phyloP scores from a whole-genome alignment of 164 flowering plant species.

The Pachysandra terminalis region DNA sequence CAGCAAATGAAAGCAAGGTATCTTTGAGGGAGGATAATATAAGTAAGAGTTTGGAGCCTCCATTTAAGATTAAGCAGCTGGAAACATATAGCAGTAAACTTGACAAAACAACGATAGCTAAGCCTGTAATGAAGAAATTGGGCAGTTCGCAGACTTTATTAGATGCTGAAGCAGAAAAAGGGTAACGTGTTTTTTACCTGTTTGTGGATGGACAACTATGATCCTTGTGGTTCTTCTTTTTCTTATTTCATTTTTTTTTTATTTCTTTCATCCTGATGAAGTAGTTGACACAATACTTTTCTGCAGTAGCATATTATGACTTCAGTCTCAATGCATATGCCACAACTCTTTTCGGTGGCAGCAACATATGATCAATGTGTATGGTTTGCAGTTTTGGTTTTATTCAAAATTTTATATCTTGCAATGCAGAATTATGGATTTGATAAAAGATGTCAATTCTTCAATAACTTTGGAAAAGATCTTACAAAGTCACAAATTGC shows the following conservation, averaged over 20 bases:
- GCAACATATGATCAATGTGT: not conserved
- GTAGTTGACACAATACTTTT: not conserved
- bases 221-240: not conserved
- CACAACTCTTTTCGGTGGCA: not conserved
- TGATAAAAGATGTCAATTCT: slow-evolving; percentile 42
- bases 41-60: slow-evolving; percentile 14
- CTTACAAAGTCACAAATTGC: slow-evolving; percentile 34
- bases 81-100: slow-evolving; percentile 11
- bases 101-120: slow-evolving; percentile 10
- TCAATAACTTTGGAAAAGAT: slow-evolving; percentile 51
- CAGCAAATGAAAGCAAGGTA: slow-evolving; percentile 14
- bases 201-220: not conserved
- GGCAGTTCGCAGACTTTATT: slow-evolving; percentile 20
- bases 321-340: not conserved
- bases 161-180: slow-evolving; percentile 44
- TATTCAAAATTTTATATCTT: slow-evolving; percentile 10
- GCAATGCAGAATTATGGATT: slow-evolving; percentile 42
- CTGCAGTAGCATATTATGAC: not conserved
- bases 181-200: slow-evolving; percentile 31
- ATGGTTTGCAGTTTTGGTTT: not conserved
- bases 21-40: slow-evolving; percentile 22
- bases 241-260: not conserved
- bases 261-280: not conserved
- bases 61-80: slow-evolving; percentile 14
- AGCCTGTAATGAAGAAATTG: slow-evolving; percentile 22